phyloP scores from a whole-genome alignment of 2,329 filamentous ascomycete species.

The Nectriaceae sp. region DNA sequence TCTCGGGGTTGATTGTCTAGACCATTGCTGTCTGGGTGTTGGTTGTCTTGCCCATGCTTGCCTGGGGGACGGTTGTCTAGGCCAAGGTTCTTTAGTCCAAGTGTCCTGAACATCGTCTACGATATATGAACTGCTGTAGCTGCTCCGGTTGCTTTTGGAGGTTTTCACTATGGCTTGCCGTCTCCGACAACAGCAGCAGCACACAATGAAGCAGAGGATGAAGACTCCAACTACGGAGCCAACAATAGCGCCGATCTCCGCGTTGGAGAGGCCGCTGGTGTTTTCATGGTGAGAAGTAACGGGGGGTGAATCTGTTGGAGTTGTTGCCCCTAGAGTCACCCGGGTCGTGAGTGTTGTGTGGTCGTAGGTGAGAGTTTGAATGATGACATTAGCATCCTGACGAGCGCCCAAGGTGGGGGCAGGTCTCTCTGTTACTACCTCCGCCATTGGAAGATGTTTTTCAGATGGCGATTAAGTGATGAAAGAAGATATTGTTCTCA shows the following conservation, averaged over 20 bases:
- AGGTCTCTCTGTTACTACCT: not conserved
- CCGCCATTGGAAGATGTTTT: not conserved
- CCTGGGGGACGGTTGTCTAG: not conserved
- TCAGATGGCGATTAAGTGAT: not conserved
- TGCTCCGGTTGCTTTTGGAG: conserved; percentile 17
- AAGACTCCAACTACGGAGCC: conserved; percentile 41
- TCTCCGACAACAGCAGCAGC: conserved; percentile 32
- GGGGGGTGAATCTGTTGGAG: conserved; percentile 15
- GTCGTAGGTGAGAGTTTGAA: conserved; percentile 37
- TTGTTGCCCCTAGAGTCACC: conserved; percentile 31
- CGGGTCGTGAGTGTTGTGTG: conserved; percentile 39
- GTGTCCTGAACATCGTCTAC: no score
- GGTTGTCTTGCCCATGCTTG: no score
- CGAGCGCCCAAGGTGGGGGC: conserved; percentile 17
- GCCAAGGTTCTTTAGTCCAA: conserved; percentile 8
- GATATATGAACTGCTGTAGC: conserved; percentile 11
- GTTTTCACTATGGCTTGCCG: conserved; percentile 3
- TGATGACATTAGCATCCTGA: conserved; percentile 34
- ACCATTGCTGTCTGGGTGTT: no score
- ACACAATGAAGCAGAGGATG: conserved; percentile 34
- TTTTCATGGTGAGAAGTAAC: conserved; percentile 15
- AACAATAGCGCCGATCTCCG: conserved; percentile 44
- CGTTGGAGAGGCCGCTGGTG: conserved; percentile 31
- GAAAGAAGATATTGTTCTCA: not conserved
- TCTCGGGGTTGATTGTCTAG: no score